These are phyloP conservation scores for Hypoxylon lienhwacheense DNA, from an alignment of 495 filamentous ascomycete species.

Conservation along the genomic window DNA sequence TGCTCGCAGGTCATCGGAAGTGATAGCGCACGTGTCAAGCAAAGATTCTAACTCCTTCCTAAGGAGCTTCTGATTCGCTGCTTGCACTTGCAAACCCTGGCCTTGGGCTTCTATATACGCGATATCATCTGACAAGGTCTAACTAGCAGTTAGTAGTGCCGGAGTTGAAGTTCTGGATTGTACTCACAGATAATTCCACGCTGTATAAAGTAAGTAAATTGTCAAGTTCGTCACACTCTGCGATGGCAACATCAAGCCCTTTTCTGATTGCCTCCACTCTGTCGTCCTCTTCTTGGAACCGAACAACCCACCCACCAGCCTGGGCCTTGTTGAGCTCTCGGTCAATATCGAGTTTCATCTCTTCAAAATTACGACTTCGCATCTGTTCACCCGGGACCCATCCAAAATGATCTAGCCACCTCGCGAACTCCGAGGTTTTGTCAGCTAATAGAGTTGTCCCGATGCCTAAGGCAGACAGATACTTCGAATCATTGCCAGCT, in stretches of 20 bases:
- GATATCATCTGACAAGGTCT: slow-evolving; percentile 95
- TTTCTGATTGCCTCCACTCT: slow-evolving; percentile 78
- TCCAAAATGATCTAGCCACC: slow-evolving; percentile 81
- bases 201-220: slow-evolving; percentile 90
- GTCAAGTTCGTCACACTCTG: slow-evolving; percentile 94
- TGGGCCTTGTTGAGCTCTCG: slow-evolving; percentile 87
- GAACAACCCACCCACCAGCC: slow-evolving; percentile 87
- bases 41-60: slow-evolving; percentile 82
- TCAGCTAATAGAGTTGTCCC: slow-evolving; percentile 69
- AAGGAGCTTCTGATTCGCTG: slow-evolving; percentile 93
- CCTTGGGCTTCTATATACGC: slow-evolving; percentile 96
- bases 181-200: slow-evolving; percentile 86
- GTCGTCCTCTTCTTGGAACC: slow-evolving; percentile 87
- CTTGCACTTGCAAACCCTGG: slow-evolving; percentile 94
- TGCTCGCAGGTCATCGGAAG: slow-evolving; percentile 68
- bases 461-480: slow-evolving; percentile 74
- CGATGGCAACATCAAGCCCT: slow-evolving; percentile 83
- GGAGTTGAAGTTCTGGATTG: background rate
- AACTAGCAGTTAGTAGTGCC: slow-evolving; percentile 40
- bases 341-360: slow-evolving; percentile 78
- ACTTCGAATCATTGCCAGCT: slow-evolving; percentile 74
- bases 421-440: slow-evolving; percentile 66
- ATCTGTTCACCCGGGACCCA: slow-evolving; percentile 77
- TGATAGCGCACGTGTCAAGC: slow-evolving; percentile 85
- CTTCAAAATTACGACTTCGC: slow-evolving; percentile 72